Conservation (phyloP, 2,329 filamentous ascomycete genomes). For the Plenodomus tracheiphilus region DNA sequence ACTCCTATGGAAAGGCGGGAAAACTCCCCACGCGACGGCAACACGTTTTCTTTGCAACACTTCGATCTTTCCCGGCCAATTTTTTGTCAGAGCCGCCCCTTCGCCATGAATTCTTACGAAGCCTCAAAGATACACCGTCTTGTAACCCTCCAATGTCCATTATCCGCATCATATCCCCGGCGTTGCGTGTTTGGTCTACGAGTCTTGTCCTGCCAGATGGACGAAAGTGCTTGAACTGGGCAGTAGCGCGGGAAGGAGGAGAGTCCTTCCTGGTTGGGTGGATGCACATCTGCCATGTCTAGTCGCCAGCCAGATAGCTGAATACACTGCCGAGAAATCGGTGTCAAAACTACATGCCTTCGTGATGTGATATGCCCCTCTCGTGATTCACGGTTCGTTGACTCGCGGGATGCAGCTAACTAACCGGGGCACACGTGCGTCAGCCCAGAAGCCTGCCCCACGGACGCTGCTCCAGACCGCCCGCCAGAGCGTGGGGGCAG, state of each 20-base stretch:
- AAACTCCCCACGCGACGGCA: not conserved
- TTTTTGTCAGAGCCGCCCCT: constrained; percentile 24
- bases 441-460: constrained; percentile 12
- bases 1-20: constrained; percentile 5
- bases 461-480: constrained; percentile 7
- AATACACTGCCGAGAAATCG: constrained; percentile 28
- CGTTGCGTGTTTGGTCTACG: constrained; percentile 40
- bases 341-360: constrained; percentile 8
- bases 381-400: constrained; percentile 1
- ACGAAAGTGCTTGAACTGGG: not conserved
- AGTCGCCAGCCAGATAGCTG: constrained; percentile 27
- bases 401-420: not conserved
- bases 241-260: constrained; percentile 11
- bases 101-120: constrained; percentile 41
- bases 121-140: constrained; percentile 49
- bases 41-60: constrained; percentile 26
- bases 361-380: not conserved
- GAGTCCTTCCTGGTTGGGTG: constrained; percentile 15
- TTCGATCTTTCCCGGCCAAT: constrained; percentile 14
- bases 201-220: constrained; percentile 15
- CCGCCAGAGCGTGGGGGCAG: constrained; percentile 15
- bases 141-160: constrained; percentile 41
- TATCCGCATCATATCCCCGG: constrained; percentile 49
- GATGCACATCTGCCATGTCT: constrained; percentile 14
- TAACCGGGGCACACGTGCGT: constrained; percentile 12